Conservation (phyloP, 306 rosid species). For the Astragalus glycyphyllos region DNA sequence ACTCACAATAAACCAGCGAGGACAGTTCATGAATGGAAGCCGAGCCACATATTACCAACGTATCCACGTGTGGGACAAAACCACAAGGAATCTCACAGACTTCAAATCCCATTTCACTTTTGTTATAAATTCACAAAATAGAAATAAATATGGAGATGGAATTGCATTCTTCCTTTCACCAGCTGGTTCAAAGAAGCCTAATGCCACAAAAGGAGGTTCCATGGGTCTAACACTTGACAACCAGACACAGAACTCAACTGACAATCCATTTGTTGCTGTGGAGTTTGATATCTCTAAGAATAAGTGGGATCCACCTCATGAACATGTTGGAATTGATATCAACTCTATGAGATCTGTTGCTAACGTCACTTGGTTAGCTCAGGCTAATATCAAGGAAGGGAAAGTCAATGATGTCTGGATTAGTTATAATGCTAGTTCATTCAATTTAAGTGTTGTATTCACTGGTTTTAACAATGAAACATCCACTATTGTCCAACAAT, state of each 20-base stretch:
- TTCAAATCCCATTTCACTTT: constrained; percentile 56
- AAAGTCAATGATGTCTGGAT: constrained; percentile 44
- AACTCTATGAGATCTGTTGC: constrained; percentile 46
- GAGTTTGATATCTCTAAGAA: constrained; percentile 55
- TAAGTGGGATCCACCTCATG: constrained; percentile 12
- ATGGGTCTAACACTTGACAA: constrained; percentile 42
- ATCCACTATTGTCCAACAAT: not conserved
- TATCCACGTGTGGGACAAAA: constrained; percentile 52
- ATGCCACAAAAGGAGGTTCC: constrained; percentile 27
- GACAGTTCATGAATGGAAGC: not conserved
- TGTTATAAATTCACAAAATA: constrained; percentile 34
- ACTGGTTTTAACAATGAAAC: constrained; percentile 24
- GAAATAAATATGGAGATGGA: constrained; percentile 33
- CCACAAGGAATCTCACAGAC: constrained; percentile 43
- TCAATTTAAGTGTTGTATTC: constrained; percentile 45
- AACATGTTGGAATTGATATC: constrained; percentile 58
- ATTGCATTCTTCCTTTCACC: constrained; percentile 57
- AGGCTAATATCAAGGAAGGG: constrained; percentile 21
- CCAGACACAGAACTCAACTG: not conserved
- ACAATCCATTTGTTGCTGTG: constrained; percentile 50
- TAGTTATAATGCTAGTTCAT: constrained; percentile 44
- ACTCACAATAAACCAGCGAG: not conserved
- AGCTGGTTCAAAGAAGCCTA: constrained; percentile 2
- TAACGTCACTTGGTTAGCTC: constrained; percentile 41
- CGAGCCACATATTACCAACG: constrained; percentile 43